Evolutionary conservation across 352 stramenopile genomes (phyloP), one percentile per base, ranked within the genome.

Genomic region (Stramenopiles sp.): DNA sequence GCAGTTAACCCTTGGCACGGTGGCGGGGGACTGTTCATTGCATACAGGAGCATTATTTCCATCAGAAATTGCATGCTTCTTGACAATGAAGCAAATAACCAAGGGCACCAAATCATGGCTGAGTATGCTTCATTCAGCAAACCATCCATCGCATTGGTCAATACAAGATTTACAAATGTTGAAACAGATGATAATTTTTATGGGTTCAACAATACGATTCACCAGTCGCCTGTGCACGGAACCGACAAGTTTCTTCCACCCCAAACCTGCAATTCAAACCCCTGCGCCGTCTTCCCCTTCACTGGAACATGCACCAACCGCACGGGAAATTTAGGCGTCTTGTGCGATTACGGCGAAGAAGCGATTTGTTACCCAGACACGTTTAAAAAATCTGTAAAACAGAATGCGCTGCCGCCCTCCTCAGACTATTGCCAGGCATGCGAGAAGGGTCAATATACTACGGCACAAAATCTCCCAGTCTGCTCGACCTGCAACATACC

Each of bases 131-230:
- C 4, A 4, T 6, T 33, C 35, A 6, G 35, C 35, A 71, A 4
- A 4, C 53, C 53, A 4, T 6, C 53, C 2, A 71, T 71, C 2
- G 35, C 53, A 71, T 33, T 71, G 2, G 6, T 71, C 53, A 71
- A 71, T 6, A 71, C 53, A 71, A 71, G 35, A 4, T 71, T 71
- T 71, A 71, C 53, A 6, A 71, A 71, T 6, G 53, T 35, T 71
- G 53, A 6, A 6, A 71, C 53, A 2, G 53, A 31, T 31, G 35
- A 71, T 71, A 71, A 71, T 71, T 71, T 71, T 6, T 71, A 6
- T 71, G 53, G 53, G 2, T 6, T 35, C 12, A 33, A 71, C 35
- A 33, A 33, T 6, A 71, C 2, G 53, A 71, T 71, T 31, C 2
- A 6, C 6, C 53, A 4, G 6, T 31, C 2, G 12, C n/a, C n/a